Evolutionary conservation across 192 early-diverging fungal species (phyloP), one percentile per base, ranked within the genome.

Genomic region (Neocallimastix lanati): DNA sequence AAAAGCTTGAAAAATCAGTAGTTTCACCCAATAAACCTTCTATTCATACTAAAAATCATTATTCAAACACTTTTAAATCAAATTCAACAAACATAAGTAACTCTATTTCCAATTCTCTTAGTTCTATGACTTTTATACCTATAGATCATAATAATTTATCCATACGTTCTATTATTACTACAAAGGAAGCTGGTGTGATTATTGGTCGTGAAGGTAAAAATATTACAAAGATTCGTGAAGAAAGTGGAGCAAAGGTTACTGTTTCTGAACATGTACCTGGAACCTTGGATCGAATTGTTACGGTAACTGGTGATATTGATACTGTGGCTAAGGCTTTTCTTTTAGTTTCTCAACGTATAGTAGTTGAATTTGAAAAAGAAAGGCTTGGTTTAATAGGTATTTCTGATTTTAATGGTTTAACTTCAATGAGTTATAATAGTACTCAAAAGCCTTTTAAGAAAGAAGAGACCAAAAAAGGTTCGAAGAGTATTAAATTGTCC

Each of bases 121-220:
- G 21, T 50, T 21, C 40, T 21, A 14, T 18, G 1, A 2, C 18
- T 21, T 16, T 6, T 50, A 50, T 21, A 0, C 16, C 18, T 1
- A 2, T 50, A 21, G 40, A 16, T 21, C 40, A 14, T 14, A 50
- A 7, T 21, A 18, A n/a, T n/a, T n/a, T 21, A 4, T 50, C 93
- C 29, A 89, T 98, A 84, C 92, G 96, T 81, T 94, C 95, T 25
- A 85, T 98, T 11, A 93, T 98, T 29, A 91, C 95, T 29, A 94
- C 95, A 83, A 96, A 96, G 83, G 97, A 98, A 83, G 94, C 94
- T 21, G 94, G 94, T 78, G 88, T 94, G 40, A 90, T 94, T 81
- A 95, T 95, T 80, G 94, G 94, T 50, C 9, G 40, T 14, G 40
- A 50, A 50, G 40, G 40, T 14, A 77, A 80, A 21, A 81, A 81